A percentile compares a stretch with the other conserved stretches of the same genome.
Conservation (phyloP, 2,329 filamentous ascomycete genomes). For the Colletotrichum lentis region DNA sequence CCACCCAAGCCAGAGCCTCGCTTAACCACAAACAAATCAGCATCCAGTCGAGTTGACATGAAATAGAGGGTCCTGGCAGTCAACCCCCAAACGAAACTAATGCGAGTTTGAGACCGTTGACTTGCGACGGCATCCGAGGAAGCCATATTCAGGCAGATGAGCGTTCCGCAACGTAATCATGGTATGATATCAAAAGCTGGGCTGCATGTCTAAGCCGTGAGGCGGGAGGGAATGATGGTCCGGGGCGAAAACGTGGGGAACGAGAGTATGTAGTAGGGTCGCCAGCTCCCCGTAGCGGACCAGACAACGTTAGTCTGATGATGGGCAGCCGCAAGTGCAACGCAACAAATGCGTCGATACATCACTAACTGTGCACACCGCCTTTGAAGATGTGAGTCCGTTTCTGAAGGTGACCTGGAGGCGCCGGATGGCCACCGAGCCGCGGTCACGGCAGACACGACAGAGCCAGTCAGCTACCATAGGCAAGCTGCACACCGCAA, state of each 20-base stretch:
- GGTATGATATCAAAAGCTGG: conserved; percentile 5
- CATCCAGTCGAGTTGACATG: neutral
- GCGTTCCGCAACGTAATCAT: conserved; percentile 4
- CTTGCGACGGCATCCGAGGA: neutral
- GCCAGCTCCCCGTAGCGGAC: conserved; percentile 17
- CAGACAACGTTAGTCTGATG: conserved; percentile 17
- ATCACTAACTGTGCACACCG: conserved; percentile 6
- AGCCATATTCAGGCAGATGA: neutral
- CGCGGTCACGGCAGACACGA: conserved; percentile 16
- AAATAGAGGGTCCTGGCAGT: neutral
- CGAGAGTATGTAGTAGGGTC: neutral
- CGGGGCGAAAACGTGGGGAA: conserved; percentile 33
- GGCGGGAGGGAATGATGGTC: conserved; percentile 19
- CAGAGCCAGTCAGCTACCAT: conserved; percentile 5
- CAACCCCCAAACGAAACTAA: neutral
- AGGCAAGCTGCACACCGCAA: conserved; percentile 24
- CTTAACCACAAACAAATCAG: neutral
- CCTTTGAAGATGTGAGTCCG: conserved; percentile 1
- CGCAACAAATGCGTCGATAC: conserved; percentile 6
- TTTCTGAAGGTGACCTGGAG: conserved; percentile 9
- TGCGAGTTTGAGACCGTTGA: neutral
- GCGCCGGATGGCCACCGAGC: conserved; percentile 24
- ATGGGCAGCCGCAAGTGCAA: neutral
- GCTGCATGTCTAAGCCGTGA: neutral
- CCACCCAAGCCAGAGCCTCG: neutral